Base-by-base conservation (phyloP, 2,329 filamentous ascomycete species). In the Bipolaris oryzae region DNA sequence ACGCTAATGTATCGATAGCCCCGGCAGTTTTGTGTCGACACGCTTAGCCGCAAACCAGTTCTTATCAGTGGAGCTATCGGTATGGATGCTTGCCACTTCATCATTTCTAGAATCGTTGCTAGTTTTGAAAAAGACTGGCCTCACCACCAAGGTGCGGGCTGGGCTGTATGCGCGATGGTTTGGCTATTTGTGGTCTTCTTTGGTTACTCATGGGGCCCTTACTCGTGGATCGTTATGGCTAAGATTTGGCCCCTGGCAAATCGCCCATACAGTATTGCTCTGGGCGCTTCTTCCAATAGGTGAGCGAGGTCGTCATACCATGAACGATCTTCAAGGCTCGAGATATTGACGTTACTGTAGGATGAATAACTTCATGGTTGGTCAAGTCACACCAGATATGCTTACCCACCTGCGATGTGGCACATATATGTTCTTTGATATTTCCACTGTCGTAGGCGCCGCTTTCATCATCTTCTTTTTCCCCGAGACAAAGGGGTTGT, bases 111-210 rank as follows among this genome's bases (percentile, higher is more conserved):
- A 31, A 89, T 92, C 55, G 82, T 89, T 4, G 89, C 86, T 37
- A 84, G 80, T 58, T 86, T 88, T 67, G 76, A 85, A n/a, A 70
- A 84, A 59, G 74, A 79, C 4, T 92, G 88, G 79, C 70, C 75
- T 0, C 70, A 78, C 0, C 82, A 91, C 54, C 67, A 73, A 2
- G 84, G 82, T 0, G 87, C 88, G 0, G 89, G 89, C 1, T 92
- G 90, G 90, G 89, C 79, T 2, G 84, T 87, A 0, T 87, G 84
- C 10, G 80, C 73, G 53, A 88, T 90, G 84, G 85, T 90, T 9
- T 92, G 89, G 89, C 80, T 92, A 0, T 92, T 90, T 62, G 86
- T 90, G 28, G 79, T 90, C 25, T 84, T 89, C 74, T 92, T 92
- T 68, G 89, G 87, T 23, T 91, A 90, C 71, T 87, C 84, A 0